Conservation (phyloP, 1,284 basidiomycete species). For the Naganishia cerealis region DNA sequence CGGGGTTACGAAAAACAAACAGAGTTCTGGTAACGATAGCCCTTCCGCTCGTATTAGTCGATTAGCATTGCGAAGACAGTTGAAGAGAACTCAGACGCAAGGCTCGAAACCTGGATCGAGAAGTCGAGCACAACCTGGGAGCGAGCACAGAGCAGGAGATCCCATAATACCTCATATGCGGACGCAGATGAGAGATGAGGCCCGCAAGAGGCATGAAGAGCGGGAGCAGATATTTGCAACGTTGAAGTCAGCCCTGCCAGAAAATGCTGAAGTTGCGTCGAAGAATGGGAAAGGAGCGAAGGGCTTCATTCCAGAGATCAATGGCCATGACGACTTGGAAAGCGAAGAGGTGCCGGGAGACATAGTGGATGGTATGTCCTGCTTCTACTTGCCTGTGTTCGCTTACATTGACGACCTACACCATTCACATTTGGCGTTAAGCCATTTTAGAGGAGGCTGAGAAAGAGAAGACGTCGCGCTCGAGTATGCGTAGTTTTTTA, state of each 20-base stretch:
- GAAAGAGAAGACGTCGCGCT: not conserved
- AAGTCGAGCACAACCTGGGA: not conserved
- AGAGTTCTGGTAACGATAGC: not conserved
- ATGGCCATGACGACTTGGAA: conserved; percentile 1
- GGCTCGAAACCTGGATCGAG: not conserved
- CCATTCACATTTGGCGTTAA: not conserved
- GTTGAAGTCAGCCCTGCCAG: not conserved
- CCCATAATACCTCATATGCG: not conserved
- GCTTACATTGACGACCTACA: not conserved
- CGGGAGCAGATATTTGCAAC: not conserved
- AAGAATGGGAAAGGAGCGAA: not conserved
- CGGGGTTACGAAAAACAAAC: not conserved
- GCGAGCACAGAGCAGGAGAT: not conserved
- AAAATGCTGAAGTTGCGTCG: not conserved
- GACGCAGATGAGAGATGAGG: not conserved
- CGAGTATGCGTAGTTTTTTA: not conserved
- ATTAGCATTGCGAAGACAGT: not conserved
- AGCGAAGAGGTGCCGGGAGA: conserved; percentile 8
- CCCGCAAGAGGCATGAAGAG: not conserved
- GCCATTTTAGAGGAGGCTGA: not conserved
- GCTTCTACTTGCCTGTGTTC: not conserved
- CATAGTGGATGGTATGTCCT: conserved; percentile 1
- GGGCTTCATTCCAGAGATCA: not conserved
- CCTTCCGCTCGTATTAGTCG: conserved; percentile 1
- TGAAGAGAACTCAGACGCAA: not conserved